Conservation (phyloP, 345 rosid genomes). For the Mangifera indica region DNA sequence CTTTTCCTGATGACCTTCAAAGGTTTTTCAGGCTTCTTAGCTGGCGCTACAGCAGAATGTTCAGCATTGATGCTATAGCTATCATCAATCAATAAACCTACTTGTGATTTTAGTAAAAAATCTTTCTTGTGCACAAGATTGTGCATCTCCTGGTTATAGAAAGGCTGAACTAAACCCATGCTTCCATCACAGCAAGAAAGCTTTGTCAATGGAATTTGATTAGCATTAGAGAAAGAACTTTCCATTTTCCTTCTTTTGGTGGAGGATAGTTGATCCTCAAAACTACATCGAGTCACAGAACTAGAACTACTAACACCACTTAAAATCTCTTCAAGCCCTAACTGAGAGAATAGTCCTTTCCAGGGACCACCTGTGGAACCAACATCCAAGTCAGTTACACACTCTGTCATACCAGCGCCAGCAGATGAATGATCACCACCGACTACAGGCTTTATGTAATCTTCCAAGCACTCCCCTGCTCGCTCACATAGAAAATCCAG, state of each 20-base stretch:
- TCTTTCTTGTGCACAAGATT: conserved; percentile 28
- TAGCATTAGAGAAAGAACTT: conserved; percentile 30
- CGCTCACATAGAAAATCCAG: conserved; percentile 24
- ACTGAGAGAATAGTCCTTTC: conserved; percentile 77
- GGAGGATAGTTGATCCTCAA: conserved; percentile 38
- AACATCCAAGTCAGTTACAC: conserved; percentile 32
- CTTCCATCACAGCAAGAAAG: conserved; percentile 36
- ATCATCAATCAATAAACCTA: conserved; percentile 73
- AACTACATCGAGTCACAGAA: conserved; percentile 29
- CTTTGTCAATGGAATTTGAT: conserved; percentile 26
- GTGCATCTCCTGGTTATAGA: conserved; percentile 23
- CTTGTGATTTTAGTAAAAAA: conserved; percentile 43
- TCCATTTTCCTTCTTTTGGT: conserved; percentile 53
- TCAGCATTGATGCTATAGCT: conserved; percentile 61
- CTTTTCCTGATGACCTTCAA: conserved; percentile 56
- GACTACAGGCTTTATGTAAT: conserved; percentile 26
- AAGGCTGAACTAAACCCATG: conserved; percentile 24
- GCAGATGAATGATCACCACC: conserved; percentile 13
- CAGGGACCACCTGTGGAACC: conserved; percentile 27
- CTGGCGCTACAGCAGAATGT: conserved; percentile 25
- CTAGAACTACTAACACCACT: conserved; percentile 38
- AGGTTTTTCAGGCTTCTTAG: conserved; percentile 54
- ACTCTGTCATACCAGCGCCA: conserved; percentile 29
- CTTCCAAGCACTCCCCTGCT: conserved; percentile 31
- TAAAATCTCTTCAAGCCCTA: conserved; percentile 65